Percentiles rank a stretch among this genome's conserved stretches.
Conservation (phyloP, 371 early-diverging fungal species). For the Mortierella sp. region DNA sequence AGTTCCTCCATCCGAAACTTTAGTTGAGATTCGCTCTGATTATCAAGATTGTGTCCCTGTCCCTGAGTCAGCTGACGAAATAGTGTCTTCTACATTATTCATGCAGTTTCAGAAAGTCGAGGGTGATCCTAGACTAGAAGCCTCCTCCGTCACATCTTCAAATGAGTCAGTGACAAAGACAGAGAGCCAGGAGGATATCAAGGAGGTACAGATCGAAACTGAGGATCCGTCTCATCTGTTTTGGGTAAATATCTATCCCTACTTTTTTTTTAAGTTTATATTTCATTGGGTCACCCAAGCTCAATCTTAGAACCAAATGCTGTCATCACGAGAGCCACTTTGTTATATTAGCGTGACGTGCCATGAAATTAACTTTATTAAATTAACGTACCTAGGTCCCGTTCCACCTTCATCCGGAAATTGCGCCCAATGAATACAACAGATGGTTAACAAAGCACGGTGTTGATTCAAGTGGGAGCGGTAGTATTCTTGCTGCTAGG, state of each 20-base stretch:
- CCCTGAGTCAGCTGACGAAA: slow-evolving; percentile 2
- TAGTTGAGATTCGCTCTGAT: not conserved
- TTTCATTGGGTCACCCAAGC: no score
- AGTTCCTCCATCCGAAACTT: not conserved
- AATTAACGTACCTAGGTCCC: slow-evolving; percentile 35
- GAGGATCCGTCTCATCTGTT: slow-evolving; percentile 47
- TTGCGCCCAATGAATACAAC: slow-evolving; percentile 56
- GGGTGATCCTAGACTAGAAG: not conserved
- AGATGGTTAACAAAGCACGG: slow-evolving; percentile 51
- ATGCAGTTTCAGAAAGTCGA: not conserved
- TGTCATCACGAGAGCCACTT: no score
- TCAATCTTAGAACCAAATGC: no score
- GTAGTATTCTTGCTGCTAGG: slow-evolving; percentile 16
- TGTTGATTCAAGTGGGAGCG: slow-evolving; percentile 18
- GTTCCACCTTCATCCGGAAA: slow-evolving; percentile 54
- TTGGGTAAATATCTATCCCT: slow-evolving; percentile 25
- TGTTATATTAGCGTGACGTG: no score
- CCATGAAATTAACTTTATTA: not conserved
- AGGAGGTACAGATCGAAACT: slow-evolving; percentile 53
- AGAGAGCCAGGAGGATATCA: slow-evolving; percentile 42
- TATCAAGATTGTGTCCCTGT: not conserved
- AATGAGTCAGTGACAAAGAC: not conserved
- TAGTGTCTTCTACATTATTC: not conserved
- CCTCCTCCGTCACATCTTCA: slow-evolving; percentile 4
- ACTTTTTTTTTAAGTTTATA: not conserved